These are phyloP conservation scores for Cytospora chrysosperma DNA, from an alignment of 2,329 filamentous ascomycete genomes.

Conservation along the genomic window DNA sequence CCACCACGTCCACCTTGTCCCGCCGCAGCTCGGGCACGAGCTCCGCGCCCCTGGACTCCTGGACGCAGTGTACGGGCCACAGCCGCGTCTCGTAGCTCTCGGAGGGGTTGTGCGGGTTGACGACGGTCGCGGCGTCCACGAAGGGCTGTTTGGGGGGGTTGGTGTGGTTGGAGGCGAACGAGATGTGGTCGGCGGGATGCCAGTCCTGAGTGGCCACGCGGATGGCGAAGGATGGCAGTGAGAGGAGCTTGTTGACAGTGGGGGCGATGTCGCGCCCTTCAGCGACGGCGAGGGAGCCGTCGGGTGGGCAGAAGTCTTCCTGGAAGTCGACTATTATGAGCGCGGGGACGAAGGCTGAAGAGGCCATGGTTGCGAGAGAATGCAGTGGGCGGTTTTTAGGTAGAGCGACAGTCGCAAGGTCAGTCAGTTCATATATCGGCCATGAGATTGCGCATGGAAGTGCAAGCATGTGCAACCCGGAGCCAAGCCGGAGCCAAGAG, in stretches of 20 bases:
- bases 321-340: slow-evolving; percentile 82
- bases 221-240: slow-evolving; percentile 65
- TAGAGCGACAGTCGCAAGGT: neutral
- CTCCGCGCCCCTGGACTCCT: slow-evolving; percentile 67
- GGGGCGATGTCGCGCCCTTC: slow-evolving; percentile 69
- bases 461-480: too few relatives aligned
- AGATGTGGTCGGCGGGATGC: slow-evolving; percentile 81
- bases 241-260: slow-evolving; percentile 72
- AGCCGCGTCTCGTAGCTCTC: slow-evolving; percentile 67
- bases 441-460: neutral
- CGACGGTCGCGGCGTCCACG: slow-evolving; percentile 60
- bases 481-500: too few relatives aligned
- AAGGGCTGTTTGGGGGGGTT: slow-evolving; percentile 61
- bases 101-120: slow-evolving; percentile 61
- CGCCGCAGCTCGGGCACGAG: slow-evolving; percentile 71
- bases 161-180: slow-evolving; percentile 79
- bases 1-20: slow-evolving; percentile 57
- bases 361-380: neutral
- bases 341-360: slow-evolving; percentile 44
- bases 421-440: neutral
- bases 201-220: slow-evolving; percentile 90
- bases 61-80: slow-evolving; percentile 91
- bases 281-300: slow-evolving; percentile 80
- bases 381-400: neutral
- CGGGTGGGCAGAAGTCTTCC: slow-evolving; percentile 89